phyloP scores from a whole-genome alignment of 1,139 yeast genomes.

The Debaryomycetaceae sp. region DNA sequence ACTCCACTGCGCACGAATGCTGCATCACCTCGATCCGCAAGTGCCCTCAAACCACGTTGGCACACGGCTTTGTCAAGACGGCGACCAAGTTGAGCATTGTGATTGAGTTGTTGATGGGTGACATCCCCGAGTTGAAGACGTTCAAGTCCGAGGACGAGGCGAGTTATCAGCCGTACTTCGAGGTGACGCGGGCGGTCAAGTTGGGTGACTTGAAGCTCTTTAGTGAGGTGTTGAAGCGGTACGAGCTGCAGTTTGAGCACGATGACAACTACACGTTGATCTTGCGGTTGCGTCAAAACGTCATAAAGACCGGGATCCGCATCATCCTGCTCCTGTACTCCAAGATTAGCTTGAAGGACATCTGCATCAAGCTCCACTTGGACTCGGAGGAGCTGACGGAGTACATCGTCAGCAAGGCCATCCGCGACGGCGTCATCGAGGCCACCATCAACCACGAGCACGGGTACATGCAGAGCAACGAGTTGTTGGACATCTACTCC shows the following conservation, averaged over 20 bases:
- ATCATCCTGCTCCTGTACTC: conserved; percentile 90
- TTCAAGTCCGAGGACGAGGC: conserved; percentile 62
- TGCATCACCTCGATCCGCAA: conserved; percentile 92
- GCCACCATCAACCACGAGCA: conserved; percentile 88
- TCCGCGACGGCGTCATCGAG: conserved; percentile 96
- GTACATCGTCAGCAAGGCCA: conserved; percentile 93
- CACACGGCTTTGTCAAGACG: conserved; percentile 83
- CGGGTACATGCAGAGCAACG: conserved; percentile 90
- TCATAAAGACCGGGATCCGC: conserved; percentile 95
- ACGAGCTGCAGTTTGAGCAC: conserved; percentile 56
- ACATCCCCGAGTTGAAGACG: conserved; percentile 85
- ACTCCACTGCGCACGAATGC: conserved; percentile 84
- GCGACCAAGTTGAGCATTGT: conserved; percentile 86
- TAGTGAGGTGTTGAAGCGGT: conserved; percentile 65
- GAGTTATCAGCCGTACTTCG: conserved; percentile 71
- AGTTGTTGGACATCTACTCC: conserved; percentile 80
- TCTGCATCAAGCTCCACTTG: conserved; percentile 82
- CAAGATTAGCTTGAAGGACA: conserved; percentile 83
- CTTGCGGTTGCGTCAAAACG: conserved; percentile 89
- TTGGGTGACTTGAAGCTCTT: conserved; percentile 85
- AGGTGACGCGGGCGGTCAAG: conserved; percentile 87
- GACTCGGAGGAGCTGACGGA: conserved; percentile 96
- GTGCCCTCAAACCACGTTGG: conserved; percentile 88
- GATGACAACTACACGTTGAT: conserved; percentile 87
- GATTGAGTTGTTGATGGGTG: conserved; percentile 93